Base-by-base conservation (phyloP, 805 yeast genomes). In the Jamesozyma gamospora region DNA sequence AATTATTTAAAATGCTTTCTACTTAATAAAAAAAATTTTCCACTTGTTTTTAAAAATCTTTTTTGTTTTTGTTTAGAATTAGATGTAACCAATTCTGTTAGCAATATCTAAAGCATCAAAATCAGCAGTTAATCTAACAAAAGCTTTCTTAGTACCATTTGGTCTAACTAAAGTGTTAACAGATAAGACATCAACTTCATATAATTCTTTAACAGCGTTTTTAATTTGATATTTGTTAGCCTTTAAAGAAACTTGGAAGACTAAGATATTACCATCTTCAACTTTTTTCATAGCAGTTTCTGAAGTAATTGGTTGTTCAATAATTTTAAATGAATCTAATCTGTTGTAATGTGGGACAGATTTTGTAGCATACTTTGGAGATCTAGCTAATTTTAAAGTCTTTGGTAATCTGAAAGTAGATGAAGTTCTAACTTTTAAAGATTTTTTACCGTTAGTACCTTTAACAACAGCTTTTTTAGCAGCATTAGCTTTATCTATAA, bases 71-170 rank as follows among this genome's bases (percentile, higher is more conserved):
- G 5, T 21, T 21, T 21, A 21, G 8, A 44, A 62, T 83, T 78
- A 90, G 72, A 90, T 82, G 94, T 87, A 88, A 75, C 98, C 98
- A 68, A 90, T 92, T 77, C 92, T 86, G 95, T 88, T 88, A 70
- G 98, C 98, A 71, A 92, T 87, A 71, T 92, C 98, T 69, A 92
- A 83, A 71, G 97, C 97, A 75, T 92, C 98, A 79, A 80, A 83
- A 74, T 92, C 98, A 69, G 95, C 90, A 66, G 97, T 86, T 70
- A 92, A 83, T 78, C 94, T 86, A 69, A 92, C 90, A 80, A 82
- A 92, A 68, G 98, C 98, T 82, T 92, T 92, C 86, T 92, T 92
- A 77, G 96, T 83, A 72, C 98, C 98, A 73, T 92, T 88, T 70
- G 98, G 96, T 77, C 95, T 86, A 66, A 92, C 74, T 70, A 92